Evolutionary conservation across 192 early-diverging fungal genomes (phyloP).

Genomic region (Linnemannia hyalina): DNA sequence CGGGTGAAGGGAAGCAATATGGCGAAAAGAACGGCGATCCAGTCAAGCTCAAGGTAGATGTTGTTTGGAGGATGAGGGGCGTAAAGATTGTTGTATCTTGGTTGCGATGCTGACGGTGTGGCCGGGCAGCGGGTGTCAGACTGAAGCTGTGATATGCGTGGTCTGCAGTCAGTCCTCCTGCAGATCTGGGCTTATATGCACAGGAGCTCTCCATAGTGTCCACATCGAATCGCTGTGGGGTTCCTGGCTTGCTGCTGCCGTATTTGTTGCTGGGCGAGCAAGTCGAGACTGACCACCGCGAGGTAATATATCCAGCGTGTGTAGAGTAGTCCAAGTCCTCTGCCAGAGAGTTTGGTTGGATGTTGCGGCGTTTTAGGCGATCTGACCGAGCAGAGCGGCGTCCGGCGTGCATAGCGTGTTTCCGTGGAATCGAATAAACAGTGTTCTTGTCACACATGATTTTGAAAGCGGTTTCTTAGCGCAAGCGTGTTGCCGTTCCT

Average conservation of each 20-base stretch:
- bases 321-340: background rate
- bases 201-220: background rate
- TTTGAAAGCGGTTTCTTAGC: background rate
- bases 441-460: constrained; percentile 14
- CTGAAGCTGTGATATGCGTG: background rate
- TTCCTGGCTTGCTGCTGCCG: background rate
- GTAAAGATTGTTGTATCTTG: background rate
- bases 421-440: constrained; percentile 8
- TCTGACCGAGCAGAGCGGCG: constrained; percentile 18
- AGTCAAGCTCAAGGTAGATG: background rate
- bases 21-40: constrained; percentile 16
- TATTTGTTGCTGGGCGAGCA: background rate
- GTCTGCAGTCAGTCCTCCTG: constrained; percentile 8
- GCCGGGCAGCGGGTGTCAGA: background rate
- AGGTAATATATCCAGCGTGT: background rate
- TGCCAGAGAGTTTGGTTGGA: background rate
- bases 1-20: background rate
- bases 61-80: background rate
- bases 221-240: background rate
- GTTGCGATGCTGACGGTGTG: background rate
- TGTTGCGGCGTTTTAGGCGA: constrained; percentile 27
- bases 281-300: background rate
- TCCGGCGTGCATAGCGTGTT: constrained; percentile 18
- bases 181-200: background rate
- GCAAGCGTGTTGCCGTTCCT: background rate